These are phyloP conservation scores for Pleurotus sapidus DNA, from an alignment of 768 basidiomycete genomes.

Conservation along the genomic window DNA sequence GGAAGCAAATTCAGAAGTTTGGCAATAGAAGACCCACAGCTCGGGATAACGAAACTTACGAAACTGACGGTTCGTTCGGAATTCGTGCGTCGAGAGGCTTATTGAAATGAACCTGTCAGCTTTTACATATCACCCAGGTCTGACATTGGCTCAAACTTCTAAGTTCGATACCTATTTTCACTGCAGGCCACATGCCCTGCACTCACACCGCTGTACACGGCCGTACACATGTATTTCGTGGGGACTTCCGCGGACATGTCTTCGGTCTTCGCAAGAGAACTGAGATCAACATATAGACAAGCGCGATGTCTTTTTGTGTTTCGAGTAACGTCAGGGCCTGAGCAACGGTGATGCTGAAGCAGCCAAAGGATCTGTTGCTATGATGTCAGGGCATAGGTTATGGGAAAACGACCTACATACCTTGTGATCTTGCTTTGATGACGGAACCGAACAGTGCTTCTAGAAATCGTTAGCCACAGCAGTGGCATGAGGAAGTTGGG, in stretches of 20 bases:
- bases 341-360: no score
- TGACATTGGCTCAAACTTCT: background rate
- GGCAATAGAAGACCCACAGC: background rate
- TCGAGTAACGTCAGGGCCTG: no score
- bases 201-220: background rate
- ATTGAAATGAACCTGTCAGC: background rate
- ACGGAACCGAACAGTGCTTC: no score
- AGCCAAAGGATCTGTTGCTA: no score
- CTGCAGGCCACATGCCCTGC: background rate
- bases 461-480: no score
- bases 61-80: constrained; percentile 1
- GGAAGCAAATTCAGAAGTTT: background rate
- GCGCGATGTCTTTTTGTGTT: no score
- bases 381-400: no score
- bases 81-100: background rate
- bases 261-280: background rate
- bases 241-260: background rate
- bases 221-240: background rate
- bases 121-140: background rate
- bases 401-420: no score
- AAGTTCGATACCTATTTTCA: background rate
- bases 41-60: background rate
- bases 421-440: no score
- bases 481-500: no score
- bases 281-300: no score